These are phyloP conservation scores for Chlamydomonas sphaeroides DNA, from an alignment of 139 green algal species.

Conservation along the genomic window DNA sequence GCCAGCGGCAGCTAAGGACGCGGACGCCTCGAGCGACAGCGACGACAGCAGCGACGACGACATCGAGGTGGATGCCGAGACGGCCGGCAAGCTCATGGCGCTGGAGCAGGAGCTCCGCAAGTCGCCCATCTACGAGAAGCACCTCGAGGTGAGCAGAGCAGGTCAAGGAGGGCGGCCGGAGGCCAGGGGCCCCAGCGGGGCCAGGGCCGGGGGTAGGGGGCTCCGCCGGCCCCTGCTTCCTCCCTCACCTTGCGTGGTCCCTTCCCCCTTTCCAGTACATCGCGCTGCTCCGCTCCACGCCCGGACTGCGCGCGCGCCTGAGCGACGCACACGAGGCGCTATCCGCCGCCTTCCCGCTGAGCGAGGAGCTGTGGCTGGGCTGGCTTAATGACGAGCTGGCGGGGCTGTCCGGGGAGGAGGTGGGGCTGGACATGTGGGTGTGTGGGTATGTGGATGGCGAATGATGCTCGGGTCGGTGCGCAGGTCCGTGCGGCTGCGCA, in stretches of 20 bases:
- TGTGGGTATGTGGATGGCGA: too few relatives aligned
- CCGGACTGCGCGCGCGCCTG: conserved; percentile 62
- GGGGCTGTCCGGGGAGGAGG: background rate
- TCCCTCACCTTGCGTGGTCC: background rate
- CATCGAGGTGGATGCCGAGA: conserved; percentile 57
- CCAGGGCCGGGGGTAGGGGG: background rate
- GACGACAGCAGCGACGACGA: conserved; percentile 23
- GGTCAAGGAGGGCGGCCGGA: background rate
- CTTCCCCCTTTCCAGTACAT: conserved; percentile 70
- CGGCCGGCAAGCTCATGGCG: conserved; percentile 65
- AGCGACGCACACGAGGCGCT: conserved; percentile 70
- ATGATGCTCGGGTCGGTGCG: too few relatives aligned
- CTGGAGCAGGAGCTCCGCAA: conserved; percentile 71
- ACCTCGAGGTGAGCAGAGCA: background rate
- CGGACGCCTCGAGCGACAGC: too few relatives aligned
- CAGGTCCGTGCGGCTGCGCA: too few relatives aligned
- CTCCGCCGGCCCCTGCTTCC: background rate
- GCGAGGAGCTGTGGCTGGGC: conserved; percentile 81
- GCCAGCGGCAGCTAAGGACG: too few relatives aligned
- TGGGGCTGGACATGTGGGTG: too few relatives aligned
- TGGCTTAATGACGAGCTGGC: conserved; percentile 84
- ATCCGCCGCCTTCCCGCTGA: conserved; percentile 77
- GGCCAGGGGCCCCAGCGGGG: too few relatives aligned
- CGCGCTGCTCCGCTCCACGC: conserved; percentile 63
- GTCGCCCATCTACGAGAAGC: conserved; percentile 56